These are phyloP conservation scores for Botrytis sinoallii DNA, from an alignment of 2,329 filamentous ascomycete species.

Conservation along the genomic window DNA sequence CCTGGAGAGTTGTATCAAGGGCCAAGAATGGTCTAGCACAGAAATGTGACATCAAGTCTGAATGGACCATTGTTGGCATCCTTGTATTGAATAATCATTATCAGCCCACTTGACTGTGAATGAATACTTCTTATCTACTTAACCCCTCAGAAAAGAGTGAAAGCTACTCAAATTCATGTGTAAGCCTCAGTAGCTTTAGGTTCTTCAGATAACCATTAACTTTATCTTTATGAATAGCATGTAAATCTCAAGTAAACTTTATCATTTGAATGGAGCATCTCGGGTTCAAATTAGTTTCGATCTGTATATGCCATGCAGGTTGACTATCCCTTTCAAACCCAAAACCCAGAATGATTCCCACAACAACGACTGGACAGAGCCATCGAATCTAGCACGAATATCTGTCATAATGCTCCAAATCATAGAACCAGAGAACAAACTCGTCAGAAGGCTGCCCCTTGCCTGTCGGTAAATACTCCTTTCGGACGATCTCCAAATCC, in stretches of 20 bases:
- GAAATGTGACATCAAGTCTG: background rate
- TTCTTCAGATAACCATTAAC: background rate
- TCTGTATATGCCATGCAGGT: background rate
- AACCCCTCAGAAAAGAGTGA: background rate
- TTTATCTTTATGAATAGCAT: background rate
- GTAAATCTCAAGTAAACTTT: background rate
- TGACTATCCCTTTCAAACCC: background rate
- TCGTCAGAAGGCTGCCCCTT: background rate
- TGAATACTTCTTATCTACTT: background rate
- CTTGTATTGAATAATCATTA: background rate
- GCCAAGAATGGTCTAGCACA: background rate
- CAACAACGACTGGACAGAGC: background rate
- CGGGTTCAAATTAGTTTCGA: background rate
- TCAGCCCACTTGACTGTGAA: background rate
- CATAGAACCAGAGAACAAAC: constrained; percentile 4
- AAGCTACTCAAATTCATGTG: background rate
- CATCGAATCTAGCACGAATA: background rate
- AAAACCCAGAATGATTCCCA: background rate
- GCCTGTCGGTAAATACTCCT: background rate
- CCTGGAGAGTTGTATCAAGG: background rate
- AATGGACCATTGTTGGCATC: background rate
- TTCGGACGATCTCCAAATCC: background rate
- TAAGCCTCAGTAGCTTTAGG: background rate
- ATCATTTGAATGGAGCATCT: background rate
- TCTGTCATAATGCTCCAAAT: background rate